Conservation (phyloP, 192 early-diverging fungal genomes). For the Umbelopsis ramanniana region DNA sequence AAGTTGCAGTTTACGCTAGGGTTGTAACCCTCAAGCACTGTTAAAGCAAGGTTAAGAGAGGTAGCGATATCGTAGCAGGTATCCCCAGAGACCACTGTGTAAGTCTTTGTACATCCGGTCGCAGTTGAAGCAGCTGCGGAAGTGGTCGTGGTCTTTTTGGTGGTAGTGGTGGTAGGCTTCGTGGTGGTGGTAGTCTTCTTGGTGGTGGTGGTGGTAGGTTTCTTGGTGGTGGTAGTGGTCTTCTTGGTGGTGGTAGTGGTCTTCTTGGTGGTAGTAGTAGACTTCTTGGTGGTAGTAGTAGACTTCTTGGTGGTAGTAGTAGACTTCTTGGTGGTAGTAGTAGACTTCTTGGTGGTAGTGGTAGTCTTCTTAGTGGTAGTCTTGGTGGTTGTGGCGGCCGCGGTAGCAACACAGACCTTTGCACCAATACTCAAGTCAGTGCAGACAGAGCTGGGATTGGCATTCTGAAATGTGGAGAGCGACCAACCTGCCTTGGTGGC, state of each 20-base stretch:
- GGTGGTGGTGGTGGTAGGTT: not conserved
- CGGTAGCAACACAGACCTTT: not conserved
- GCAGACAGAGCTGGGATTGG: not conserved
- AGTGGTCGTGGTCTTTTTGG: not conserved
- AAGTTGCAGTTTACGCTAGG: not conserved
- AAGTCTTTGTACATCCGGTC: constrained; percentile 3
- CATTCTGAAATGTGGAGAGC: not conserved
- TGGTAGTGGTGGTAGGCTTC: not conserved
- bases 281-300: not conserved
- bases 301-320: constrained; percentile 10
- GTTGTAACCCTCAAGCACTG: not conserved
- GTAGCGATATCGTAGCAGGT: not conserved
- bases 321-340: not conserved
- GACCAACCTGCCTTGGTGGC: constrained; percentile 1
- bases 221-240: not conserved
- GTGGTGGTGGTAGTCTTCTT: not conserved
- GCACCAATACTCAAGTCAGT: not conserved
- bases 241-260: not conserved
- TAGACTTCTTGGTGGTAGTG: not conserved
- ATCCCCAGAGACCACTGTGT: not conserved
- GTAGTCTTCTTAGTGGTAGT: not conserved
- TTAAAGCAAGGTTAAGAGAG: not conserved
- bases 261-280: not conserved
- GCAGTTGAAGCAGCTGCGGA: not conserved
- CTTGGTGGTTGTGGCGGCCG: not conserved